Percentiles rank a stretch among this genome's conserved stretches.
Evolutionary conservation across 306 rosid species (phyloP).

Genomic region (Benincasa hispida): DNA sequence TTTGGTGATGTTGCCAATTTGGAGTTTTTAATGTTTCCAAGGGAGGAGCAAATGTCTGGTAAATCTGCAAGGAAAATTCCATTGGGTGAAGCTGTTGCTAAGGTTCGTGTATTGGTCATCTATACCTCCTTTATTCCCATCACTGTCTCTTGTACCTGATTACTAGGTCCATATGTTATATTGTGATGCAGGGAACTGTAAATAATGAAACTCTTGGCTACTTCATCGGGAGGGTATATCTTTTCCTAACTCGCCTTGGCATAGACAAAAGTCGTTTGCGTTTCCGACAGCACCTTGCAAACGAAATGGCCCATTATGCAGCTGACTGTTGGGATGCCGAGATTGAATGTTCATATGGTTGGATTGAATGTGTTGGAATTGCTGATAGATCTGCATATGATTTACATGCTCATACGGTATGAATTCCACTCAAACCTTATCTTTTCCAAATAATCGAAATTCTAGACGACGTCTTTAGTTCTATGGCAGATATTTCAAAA

Average conservation of each 20-base stretch:
- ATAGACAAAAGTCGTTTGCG: constrained; percentile 58
- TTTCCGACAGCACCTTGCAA: constrained; percentile 91
- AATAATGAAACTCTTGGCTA: constrained; percentile 90
- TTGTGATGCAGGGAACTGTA: constrained; percentile 47
- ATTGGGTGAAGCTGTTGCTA: constrained; percentile 73
- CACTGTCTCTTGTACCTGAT: too few relatives aligned
- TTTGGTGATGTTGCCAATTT: constrained; percentile 57
- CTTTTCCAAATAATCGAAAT: background rate
- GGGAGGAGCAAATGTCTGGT: constrained; percentile 74
- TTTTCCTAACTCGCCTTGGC: constrained; percentile 71
- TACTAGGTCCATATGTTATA: background rate
- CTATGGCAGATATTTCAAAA: background rate
- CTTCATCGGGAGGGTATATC: constrained; percentile 96
- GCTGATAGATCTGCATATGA: constrained; percentile 98
- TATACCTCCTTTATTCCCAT: background rate
- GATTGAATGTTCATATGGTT: constrained; percentile 86
- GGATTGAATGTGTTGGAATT: constrained; percentile 98
- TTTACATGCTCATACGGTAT: constrained; percentile 83
- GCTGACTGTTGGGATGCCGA: constrained; percentile 99
- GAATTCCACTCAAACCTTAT: background rate
- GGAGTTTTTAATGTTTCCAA: constrained; percentile 93
- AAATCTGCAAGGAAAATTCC: constrained; percentile 55
- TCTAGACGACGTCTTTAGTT: background rate
- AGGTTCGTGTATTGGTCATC: constrained; percentile 31
- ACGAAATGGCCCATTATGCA: constrained; percentile 99